These are phyloP conservation scores for Cryptosporidium xiaoi DNA, from an alignment of 169 alveolate genomes.

Conservation along the genomic window DNA sequence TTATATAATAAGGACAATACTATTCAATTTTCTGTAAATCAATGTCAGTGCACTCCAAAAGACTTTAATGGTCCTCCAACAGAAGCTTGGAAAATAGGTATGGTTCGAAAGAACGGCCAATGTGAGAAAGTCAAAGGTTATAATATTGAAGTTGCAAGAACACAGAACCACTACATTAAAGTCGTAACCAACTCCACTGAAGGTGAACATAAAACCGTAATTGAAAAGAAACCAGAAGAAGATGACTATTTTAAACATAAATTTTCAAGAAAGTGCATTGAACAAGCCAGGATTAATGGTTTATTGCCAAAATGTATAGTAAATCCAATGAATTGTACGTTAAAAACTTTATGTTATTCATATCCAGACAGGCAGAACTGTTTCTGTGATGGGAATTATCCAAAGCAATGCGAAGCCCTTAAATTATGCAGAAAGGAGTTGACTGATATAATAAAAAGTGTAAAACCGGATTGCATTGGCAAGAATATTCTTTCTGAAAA, in stretches of 20 bases:
- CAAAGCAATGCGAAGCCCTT: slow-evolving; percentile 37
- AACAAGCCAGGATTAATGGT: slow-evolving; percentile 23
- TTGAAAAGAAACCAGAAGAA: not conserved
- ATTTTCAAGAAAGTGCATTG: slow-evolving; percentile 50
- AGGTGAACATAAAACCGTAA: not conserved
- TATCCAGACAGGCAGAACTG: slow-evolving; percentile 46
- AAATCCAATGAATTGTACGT: slow-evolving; percentile 41
- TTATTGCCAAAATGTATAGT: slow-evolving; percentile 37
- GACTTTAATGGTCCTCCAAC: slow-evolving; percentile 37
- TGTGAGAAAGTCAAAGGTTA: slow-evolving; percentile 68
- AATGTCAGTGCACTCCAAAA: slow-evolving; percentile 53
- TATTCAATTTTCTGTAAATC: slow-evolving; percentile 49
- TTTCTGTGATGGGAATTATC: slow-evolving; percentile 23
- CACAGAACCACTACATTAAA: slow-evolving; percentile 47
- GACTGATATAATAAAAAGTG: not conserved
- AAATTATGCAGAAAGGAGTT: slow-evolving; percentile 44
- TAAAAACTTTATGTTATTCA: slow-evolving; percentile 29
- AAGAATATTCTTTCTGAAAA: slow-evolving; percentile 11
- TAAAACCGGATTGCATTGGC: slow-evolving; percentile 49
- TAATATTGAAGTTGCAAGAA: slow-evolving; percentile 11
- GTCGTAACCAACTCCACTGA: slow-evolving; percentile 8
- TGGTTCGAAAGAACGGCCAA: slow-evolving; percentile 56
- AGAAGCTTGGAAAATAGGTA: slow-evolving; percentile 65
- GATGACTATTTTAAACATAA: not conserved
- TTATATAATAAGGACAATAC: slow-evolving; percentile 46